These are phyloP conservation scores for Wickerhamomyces rabaulensis DNA, from an alignment of 805 yeast genomes.

Conservation along the genomic window DNA sequence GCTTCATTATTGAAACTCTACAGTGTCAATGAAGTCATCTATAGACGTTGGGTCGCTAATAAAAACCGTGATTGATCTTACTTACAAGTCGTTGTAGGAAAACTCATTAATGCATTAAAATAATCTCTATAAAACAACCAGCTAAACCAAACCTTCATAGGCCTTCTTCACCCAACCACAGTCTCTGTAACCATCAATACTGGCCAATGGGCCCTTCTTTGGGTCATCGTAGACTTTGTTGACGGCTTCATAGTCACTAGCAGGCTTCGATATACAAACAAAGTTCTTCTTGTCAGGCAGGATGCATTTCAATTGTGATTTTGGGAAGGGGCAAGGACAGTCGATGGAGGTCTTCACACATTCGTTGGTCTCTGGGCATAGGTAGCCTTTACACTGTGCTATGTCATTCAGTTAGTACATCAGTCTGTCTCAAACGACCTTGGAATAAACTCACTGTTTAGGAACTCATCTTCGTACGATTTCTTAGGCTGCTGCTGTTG, in stretches of 20 bases:
- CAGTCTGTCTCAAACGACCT: no score
- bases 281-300: slow-evolving; percentile 61
- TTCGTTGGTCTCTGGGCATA: slow-evolving; percentile 77
- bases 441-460: slow-evolving; percentile 27
- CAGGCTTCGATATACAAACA: slow-evolving; percentile 83
- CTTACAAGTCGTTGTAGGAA: background rate
- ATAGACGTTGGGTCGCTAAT: slow-evolving; percentile 82
- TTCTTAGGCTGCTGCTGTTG: slow-evolving; percentile 24
- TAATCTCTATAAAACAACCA: no score
- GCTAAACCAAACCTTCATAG: slow-evolving; percentile 48
- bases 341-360: slow-evolving; percentile 68
- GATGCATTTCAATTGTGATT: slow-evolving; percentile 75
- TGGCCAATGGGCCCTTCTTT: slow-evolving; percentile 40
- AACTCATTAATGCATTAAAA: background rate
- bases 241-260: slow-evolving; percentile 36
- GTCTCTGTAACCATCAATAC: slow-evolving; percentile 54
- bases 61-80: slow-evolving; percentile 62
- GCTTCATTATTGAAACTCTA: slow-evolving; percentile 35
- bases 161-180: slow-evolving; percentile 84
- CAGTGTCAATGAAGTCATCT: slow-evolving; percentile 58
- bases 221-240: slow-evolving; percentile 37
- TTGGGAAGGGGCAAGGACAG: slow-evolving; percentile 91
- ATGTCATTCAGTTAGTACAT: no score
- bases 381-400: slow-evolving; percentile 53
- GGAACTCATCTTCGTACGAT: slow-evolving; percentile 30